These are phyloP conservation scores for Scedosporium minutisporum DNA, from an alignment of 2,329 filamentous ascomycete genomes.

Conservation along the genomic window DNA sequence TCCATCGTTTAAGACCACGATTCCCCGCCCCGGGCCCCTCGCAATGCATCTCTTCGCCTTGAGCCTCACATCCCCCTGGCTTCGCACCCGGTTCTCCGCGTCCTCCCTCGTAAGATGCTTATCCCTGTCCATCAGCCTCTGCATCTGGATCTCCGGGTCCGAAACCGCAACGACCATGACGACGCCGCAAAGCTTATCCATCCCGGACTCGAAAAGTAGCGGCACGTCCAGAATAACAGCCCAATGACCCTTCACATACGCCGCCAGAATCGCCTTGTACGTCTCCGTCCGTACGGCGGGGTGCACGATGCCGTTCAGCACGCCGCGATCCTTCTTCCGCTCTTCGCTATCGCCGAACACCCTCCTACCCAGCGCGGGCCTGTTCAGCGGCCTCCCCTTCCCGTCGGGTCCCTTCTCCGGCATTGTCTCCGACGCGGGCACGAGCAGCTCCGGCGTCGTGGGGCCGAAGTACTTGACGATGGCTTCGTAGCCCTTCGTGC, in stretches of 20 bases:
- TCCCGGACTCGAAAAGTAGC: constrained; percentile 77
- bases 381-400: constrained; percentile 68
- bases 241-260: constrained; percentile 70
- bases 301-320: constrained; percentile 85
- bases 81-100: constrained; percentile 74
- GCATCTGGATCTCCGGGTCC: constrained; percentile 75
- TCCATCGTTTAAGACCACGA: constrained; percentile 87
- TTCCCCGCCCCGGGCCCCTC: constrained; percentile 53
- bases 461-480: constrained; percentile 76
- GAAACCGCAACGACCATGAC: constrained; percentile 79
- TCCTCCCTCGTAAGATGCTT: constrained; percentile 73
- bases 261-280: constrained; percentile 61
- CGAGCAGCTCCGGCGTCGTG: constrained; percentile 76
- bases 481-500: constrained; percentile 70
- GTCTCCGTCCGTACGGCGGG: constrained; percentile 80
- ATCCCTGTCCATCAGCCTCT: constrained; percentile 65
- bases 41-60: constrained; percentile 70
- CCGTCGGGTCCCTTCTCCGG: constrained; percentile 45
- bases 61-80: constrained; percentile 75
- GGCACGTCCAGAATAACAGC: constrained; percentile 90
- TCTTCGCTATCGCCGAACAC: constrained; percentile 77
- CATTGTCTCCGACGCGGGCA: constrained; percentile 44
- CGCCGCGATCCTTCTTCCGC: constrained; percentile 58
- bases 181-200: constrained; percentile 77
- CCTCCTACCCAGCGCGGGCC: constrained; percentile 71